Evolutionary conservation across 179 eudicot species (phyloP), one percentile per base, ranked within the genome.

Genomic region (Silene noctiflora): DNA sequence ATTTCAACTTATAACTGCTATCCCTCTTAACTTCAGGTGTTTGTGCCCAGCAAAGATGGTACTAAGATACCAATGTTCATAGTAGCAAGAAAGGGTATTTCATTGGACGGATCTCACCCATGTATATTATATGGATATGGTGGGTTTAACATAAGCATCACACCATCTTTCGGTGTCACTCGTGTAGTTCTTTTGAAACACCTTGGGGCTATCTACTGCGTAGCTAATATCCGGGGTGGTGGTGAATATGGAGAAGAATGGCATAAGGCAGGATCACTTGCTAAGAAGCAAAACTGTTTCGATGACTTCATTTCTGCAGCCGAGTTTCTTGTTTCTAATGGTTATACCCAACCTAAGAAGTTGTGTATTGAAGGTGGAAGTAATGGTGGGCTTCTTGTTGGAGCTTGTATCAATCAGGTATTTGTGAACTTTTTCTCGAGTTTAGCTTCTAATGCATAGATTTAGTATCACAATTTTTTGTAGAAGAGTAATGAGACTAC

Each of bases 221-320:
- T 91, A 72, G 98, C 99, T 78, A 95, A 95, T 67, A 91, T 95
- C 71, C 92, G 99, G 44, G 99, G 99, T 33, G 99, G 99, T 78
- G 99, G 99, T 69, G 99, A 95, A 81, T 95, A 96, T 79, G 99
- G 99, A 80, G 99, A 96, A 85, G 99, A 93, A 70, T 96, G 99
- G 99, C 98, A 96, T 69, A 93, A 91, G 85, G 96, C 89, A 73
- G 99, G 99, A 73, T 76, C 92, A 66, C 91, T 95, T 77, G 86
- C 84, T 9, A 83, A 86, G 80, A 95, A 95, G 85, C 98, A 95
- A 80, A 95, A 90, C 56, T 87, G 92, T 76, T 95, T 95, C 74
- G 97, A 91, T 87, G 99, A 95, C 77, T 95, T 95, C 80, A 90
- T 89, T 81, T 89, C 96, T 84, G 81, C 91, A 68, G 95, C 94